phyloP scores from a whole-genome alignment of 768 basidiomycete genomes.

The Hypsizygus marmoreus region DNA sequence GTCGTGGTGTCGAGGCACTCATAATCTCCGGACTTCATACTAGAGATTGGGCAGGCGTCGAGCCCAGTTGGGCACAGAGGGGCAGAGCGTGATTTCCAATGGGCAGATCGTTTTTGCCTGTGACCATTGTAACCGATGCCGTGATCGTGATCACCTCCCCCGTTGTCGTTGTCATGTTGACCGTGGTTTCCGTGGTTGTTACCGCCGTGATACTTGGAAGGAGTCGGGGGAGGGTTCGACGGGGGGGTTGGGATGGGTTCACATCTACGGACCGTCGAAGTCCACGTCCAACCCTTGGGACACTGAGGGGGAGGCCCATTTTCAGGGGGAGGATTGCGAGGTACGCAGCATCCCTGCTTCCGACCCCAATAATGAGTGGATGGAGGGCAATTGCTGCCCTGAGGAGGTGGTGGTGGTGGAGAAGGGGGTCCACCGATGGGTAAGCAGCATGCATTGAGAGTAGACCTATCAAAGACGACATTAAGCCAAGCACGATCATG shows the following conservation, averaged over 20 bases:
- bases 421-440: constrained; percentile 38
- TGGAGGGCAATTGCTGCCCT: constrained; percentile 46
- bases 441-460: constrained; percentile 41
- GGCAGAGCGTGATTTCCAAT: constrained; percentile 36
- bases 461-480: constrained; percentile 36
- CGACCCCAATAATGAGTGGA: constrained; percentile 50
- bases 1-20: constrained; percentile 65
- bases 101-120: constrained; percentile 23
- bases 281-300: constrained; percentile 48
- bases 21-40: constrained; percentile 42
- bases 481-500: constrained; percentile 1
- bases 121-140: constrained; percentile 16
- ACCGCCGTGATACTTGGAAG: constrained; percentile 30
- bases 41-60: constrained; percentile 58
- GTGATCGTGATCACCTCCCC: constrained; percentile 16
- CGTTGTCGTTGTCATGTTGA: constrained; percentile 5
- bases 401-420: constrained; percentile 47
- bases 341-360: constrained; percentile 54
- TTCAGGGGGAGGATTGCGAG: constrained; percentile 40
- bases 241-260: constrained; percentile 32
- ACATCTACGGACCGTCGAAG: constrained; percentile 41
- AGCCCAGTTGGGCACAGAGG: constrained; percentile 54
- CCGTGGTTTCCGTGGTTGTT: constrained; percentile 6
- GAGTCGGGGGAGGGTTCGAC: constrained; percentile 37
- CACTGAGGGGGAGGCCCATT: constrained; percentile 54